Base-by-base conservation (phyloP, 2,329 filamentous ascomycete species). In the Clonostachys rhizophaga region DNA sequence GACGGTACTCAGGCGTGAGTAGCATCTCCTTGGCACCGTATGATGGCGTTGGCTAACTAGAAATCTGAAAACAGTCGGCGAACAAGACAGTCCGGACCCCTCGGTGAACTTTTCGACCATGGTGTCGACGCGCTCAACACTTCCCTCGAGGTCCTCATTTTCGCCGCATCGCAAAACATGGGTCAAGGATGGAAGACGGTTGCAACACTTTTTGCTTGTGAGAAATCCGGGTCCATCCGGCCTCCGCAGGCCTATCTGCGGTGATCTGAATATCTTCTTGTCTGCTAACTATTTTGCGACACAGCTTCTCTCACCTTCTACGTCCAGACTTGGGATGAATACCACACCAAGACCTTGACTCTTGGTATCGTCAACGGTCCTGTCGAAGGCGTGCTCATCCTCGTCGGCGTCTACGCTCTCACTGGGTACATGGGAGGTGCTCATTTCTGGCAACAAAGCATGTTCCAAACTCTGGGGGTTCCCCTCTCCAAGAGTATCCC, bases 321-420 rank as follows among this genome's bases (percentile, higher is more conserved):
- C 67, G 87, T 97, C 40, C 94, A 97, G 66, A 97, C 94, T 34
- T 99, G 94, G 94, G 94, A 99, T 62, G 94, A 97, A 66, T 99
- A 97, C 70, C 92, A 97, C 71, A 99, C 94, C 45, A 91, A 96
- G 67, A 94, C 91, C 4, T 80, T 99, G 43, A 96, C 91, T 2
- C 81, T 99, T 6, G 94, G 94, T 49, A 73, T 97, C 52, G 78
- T 99, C 55, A 96, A 92, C 54, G 94, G 94, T 1, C 94, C 94
- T 5, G 94, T 99, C 36, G 94, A 99, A 69, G 94, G 94, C 45
- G 86, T 99, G 47, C 70, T 97, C 42, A 91, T 89, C 39, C 78
- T 99, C 17, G 86, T 89, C 58, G 63, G 79, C 47, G 84, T 99
- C 50, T 97, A 94, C 66, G 81, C 83, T 35, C 71, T 95, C 52